Evolutionary conservation across 2,329 filamentous ascomycete genomes (phyloP), one percentile per base, ranked within the genome.

Genomic region (Cercospora sesami): DNA sequence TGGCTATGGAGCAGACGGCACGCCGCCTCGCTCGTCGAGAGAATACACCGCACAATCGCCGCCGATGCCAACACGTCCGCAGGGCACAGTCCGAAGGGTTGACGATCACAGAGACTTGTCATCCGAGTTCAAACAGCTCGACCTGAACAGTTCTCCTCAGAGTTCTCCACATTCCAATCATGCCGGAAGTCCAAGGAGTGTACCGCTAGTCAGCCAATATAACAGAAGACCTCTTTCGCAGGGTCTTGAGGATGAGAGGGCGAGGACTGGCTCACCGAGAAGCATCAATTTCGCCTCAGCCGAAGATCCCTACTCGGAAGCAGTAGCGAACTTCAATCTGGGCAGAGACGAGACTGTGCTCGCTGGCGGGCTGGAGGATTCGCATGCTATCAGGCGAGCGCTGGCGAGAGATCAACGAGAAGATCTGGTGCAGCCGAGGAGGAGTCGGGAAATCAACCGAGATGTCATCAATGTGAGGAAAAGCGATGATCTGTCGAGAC

Each of bases 251-350:
- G 53, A 16, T 5, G 51, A n/a, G 12, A 30, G 10, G 2, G 33
- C 21, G 1, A 28, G 23, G 18, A 26, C 42, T 5, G 33, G 51
- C 18, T 21, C 62, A 10, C 62, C 51, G 18, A 23, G 53, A 31
- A 30, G 26, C 51, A 28, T 59, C 23, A 36, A 39, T 18, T 63
- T 63, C 23, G 45, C 61, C n/a, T 63, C 61, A 4, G 28, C 42
- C 8, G 61, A 64, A 30, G 68, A 69, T 45, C 65, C 65, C 10
- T 69, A 65, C 21, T 64, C 68, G 1, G 68, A 69, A 36, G 45
- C 61, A 21, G 65, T 62, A n/a, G 68, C 68, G 5, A 60, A 64
- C 42, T 67, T 64, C 33, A 67, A 69, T 36, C 42, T 69, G 10
- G 31, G 45, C 9, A 28, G 59, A 59, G 65, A 67, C 26, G 65